A percentile compares a stretch with the other conserved stretches of the same genome.
These are phyloP conservation scores for Fraxinus quadrangulata DNA, from an alignment of 257 asterid genomes.

Conservation along the genomic window DNA sequence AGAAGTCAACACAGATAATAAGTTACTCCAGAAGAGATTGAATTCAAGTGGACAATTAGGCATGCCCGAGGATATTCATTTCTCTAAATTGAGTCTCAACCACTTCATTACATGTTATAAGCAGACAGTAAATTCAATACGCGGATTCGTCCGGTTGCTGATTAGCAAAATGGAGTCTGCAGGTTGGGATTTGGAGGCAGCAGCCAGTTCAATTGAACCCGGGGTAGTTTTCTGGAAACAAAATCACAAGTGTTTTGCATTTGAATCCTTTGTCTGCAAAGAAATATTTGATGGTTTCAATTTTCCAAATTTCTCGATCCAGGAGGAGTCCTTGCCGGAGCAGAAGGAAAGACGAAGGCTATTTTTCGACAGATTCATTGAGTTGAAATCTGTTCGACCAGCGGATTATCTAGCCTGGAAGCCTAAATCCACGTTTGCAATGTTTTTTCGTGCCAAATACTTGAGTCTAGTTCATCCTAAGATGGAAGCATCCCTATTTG, in stretches of 20 bases:
- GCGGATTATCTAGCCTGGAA: constrained; percentile 69
- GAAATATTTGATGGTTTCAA: constrained; percentile 75
- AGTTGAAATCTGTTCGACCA: constrained; percentile 51
- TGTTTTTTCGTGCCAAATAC: constrained; percentile 59
- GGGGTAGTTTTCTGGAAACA: constrained; percentile 49
- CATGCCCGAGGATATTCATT: constrained; percentile 32
- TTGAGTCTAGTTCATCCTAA: constrained; percentile 55
- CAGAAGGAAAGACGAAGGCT: constrained; percentile 20
- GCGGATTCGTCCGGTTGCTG: constrained; percentile 61
- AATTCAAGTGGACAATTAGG: constrained; percentile 50
- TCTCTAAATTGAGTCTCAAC: constrained; percentile 50
- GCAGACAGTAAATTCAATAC: constrained; percentile 56
- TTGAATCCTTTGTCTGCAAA: constrained; percentile 71
- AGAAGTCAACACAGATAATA: constrained; percentile 56
- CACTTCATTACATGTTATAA: constrained; percentile 46
- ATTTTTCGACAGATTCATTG: constrained; percentile 58
- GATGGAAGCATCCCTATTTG: constrained; percentile 67
- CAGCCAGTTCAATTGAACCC: constrained; percentile 59
- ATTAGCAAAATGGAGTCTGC: constrained; percentile 61
- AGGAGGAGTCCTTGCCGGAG: constrained; percentile 25
- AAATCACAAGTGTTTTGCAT: constrained; percentile 58
- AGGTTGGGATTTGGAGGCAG: constrained; percentile 75
- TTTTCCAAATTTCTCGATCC: constrained; percentile 43
- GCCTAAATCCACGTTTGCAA: constrained; percentile 67
- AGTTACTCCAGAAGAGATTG: constrained; percentile 58